Conservation (phyloP, 257 asterid genomes). For the Solanum ossicruentum region DNA sequence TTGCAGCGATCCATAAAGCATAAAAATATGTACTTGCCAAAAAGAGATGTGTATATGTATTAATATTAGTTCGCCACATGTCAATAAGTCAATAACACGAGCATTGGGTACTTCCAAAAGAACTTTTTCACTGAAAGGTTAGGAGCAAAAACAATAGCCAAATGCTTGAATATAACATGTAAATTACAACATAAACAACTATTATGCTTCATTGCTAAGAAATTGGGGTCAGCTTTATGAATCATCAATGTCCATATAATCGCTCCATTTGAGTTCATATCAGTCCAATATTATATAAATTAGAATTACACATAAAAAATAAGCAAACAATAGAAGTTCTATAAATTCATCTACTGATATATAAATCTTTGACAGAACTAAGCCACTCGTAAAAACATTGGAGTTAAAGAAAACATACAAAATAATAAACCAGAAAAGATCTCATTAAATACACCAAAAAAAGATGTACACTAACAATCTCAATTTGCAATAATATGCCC, state of each 20-base stretch:
- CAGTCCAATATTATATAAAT: not conserved
- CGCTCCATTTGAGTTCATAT: not conserved
- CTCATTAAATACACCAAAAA: not conserved
- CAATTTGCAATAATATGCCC: not conserved
- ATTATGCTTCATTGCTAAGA: not conserved
- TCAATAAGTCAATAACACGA: not conserved
- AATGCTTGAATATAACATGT: not conserved
- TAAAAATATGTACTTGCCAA: not conserved
- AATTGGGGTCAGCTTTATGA: not conserved
- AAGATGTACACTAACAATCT: not conserved
- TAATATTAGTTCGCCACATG: not conserved
- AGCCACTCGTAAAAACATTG: not conserved
- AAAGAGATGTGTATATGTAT: not conserved
- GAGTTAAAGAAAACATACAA: not conserved
- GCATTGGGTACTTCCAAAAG: not conserved
- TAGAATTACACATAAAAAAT: not conserved
- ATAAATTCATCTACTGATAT: not conserved
- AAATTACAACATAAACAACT: not conserved
- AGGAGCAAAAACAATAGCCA: not conserved
- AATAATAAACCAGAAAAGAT: not conserved
- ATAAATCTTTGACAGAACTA: not conserved
- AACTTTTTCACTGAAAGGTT: not conserved
- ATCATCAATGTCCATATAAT: not conserved
- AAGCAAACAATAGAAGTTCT: not conserved
- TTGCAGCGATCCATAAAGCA: not conserved